Evolutionary conservation across 257 asterid genomes (phyloP).

Genomic region (Salvia rosmarinus): DNA sequence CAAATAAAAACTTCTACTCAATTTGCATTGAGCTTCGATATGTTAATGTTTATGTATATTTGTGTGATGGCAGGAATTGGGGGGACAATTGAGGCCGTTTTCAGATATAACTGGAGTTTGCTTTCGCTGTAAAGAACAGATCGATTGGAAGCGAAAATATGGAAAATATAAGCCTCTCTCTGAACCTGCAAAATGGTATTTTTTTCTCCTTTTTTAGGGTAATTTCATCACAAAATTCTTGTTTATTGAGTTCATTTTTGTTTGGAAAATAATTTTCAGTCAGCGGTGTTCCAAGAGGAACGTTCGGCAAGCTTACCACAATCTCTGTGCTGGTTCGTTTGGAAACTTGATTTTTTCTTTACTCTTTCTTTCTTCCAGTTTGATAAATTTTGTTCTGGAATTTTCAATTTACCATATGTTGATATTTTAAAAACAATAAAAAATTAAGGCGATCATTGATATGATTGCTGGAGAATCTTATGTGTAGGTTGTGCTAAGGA

Average conservation of each 20-base stretch:
- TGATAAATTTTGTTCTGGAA: background rate
- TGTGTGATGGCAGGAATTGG: constrained; percentile 63
- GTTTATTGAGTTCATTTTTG: background rate
- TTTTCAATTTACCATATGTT: background rate
- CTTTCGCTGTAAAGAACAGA: constrained; percentile 80
- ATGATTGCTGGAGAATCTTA: constrained; percentile 21
- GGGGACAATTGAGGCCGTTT: constrained; percentile 72
- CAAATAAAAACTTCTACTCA: background rate
- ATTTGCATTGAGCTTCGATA: background rate
- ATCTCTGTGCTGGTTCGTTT: constrained; percentile 75
- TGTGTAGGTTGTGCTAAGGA: constrained; percentile 89
- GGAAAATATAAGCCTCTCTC: constrained; percentile 83
- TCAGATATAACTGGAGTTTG: constrained; percentile 94
- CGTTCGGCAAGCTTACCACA: constrained; percentile 96
- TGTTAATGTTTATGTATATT: background rate
- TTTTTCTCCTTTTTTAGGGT: background rate
- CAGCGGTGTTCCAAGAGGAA: constrained; percentile 92
- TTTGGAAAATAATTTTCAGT: constrained; percentile 40
- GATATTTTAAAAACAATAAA: too few relatives aligned
- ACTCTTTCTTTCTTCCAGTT: background rate
- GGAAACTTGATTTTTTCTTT: background rate
- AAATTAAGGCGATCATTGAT: background rate
- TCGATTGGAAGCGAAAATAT: constrained; percentile 91
- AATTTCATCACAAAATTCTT: background rate
- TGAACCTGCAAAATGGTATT: constrained; percentile 90